A percentile compares a stretch with the other conserved stretches of the same genome.
These are phyloP conservation scores for Ambrosiella beaveri DNA, from an alignment of 2,329 filamentous ascomycete species.

Conservation along the genomic window DNA sequence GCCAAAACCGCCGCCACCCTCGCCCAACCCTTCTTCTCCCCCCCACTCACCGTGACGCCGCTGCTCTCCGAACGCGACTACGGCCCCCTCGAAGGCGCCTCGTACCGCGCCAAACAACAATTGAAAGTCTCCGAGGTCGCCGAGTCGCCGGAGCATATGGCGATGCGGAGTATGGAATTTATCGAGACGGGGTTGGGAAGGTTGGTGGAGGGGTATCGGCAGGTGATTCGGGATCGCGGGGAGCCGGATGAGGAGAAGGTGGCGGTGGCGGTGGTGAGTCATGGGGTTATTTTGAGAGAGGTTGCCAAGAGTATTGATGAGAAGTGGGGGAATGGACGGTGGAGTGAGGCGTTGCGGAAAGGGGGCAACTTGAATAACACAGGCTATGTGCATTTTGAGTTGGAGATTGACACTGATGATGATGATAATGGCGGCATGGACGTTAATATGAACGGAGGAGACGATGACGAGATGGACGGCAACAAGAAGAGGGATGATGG, in stretches of 20 bases:
- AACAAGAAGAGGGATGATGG: not conserved
- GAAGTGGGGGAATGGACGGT: constrained; percentile 24
- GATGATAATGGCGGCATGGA: not conserved
- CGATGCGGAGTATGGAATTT: constrained; percentile 44
- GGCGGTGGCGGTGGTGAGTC: constrained; percentile 52
- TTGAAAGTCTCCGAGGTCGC: constrained; percentile 28
- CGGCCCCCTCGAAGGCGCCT: constrained; percentile 50
- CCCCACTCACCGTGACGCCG: constrained; percentile 13
- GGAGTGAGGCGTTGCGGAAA: constrained; percentile 13
- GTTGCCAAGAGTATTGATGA: constrained; percentile 47
- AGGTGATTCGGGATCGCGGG: not conserved
- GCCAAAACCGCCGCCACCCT: constrained; percentile 53
- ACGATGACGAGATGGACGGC: too few relatives aligned
- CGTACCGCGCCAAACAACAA: constrained; percentile 26
- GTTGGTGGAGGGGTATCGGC: not conserved
- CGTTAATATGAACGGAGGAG: too few relatives aligned
- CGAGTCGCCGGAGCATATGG: constrained; percentile 55
- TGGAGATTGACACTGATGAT: not conserved
- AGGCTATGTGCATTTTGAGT: constrained; percentile 24
- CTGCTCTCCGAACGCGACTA: constrained; percentile 58
- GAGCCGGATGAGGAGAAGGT: not conserved
- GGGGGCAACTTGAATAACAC: constrained; percentile 33
- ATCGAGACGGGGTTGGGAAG: constrained; percentile 37
- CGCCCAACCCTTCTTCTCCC: constrained; percentile 31
- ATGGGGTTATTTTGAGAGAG: constrained; percentile 62